Conservation (phyloP, 2,329 filamentous ascomycete species). For the Trichoderma afroharzianum region DNA sequence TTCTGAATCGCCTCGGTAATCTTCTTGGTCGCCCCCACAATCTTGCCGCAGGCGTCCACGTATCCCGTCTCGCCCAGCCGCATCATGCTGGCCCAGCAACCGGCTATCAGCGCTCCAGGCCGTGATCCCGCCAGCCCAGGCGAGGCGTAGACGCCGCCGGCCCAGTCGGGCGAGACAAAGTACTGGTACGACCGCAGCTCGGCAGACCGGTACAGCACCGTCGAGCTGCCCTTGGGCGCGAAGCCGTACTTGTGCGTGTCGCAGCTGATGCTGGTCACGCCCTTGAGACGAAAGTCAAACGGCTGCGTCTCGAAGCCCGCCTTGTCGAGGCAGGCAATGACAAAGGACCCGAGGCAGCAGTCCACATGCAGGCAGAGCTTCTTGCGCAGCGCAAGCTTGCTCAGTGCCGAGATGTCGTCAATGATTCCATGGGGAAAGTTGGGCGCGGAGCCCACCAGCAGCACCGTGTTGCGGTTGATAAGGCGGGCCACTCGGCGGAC, state of each 20-base stretch:
- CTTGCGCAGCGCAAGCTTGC: constrained; percentile 73
- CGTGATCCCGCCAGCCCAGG: constrained; percentile 88
- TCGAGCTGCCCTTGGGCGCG: constrained; percentile 95
- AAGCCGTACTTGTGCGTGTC: constrained; percentile 99
- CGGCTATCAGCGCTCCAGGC: constrained; percentile 89
- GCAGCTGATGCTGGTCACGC: constrained; percentile 91
- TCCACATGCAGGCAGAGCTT: constrained; percentile 91
- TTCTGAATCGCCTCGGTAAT: constrained; percentile 71
- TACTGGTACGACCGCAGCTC: constrained; percentile 85
- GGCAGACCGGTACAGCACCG: constrained; percentile 81
- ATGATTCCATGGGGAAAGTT: constrained; percentile 99
- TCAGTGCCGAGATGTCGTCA: constrained; percentile 85
- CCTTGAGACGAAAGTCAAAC: constrained; percentile 92
- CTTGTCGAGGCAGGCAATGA: constrained; percentile 85
- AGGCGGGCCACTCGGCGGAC: constrained; percentile 73
- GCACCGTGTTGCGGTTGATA: constrained; percentile 88
- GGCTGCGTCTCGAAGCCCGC: constrained; percentile 86
- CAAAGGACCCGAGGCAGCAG: constrained; percentile 94
- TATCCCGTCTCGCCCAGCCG: constrained; percentile 84
- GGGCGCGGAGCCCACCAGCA: constrained; percentile 90
- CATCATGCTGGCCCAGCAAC: constrained; percentile 93
- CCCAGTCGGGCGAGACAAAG: constrained; percentile 93
- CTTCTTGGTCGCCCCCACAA: constrained; percentile 82
- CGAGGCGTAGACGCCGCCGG: constrained; percentile 91
- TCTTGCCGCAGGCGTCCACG: constrained; percentile 78